Evolutionary conservation across 179 eudicot genomes (phyloP).

Genomic region (Sideroxylon spinosum): DNA sequence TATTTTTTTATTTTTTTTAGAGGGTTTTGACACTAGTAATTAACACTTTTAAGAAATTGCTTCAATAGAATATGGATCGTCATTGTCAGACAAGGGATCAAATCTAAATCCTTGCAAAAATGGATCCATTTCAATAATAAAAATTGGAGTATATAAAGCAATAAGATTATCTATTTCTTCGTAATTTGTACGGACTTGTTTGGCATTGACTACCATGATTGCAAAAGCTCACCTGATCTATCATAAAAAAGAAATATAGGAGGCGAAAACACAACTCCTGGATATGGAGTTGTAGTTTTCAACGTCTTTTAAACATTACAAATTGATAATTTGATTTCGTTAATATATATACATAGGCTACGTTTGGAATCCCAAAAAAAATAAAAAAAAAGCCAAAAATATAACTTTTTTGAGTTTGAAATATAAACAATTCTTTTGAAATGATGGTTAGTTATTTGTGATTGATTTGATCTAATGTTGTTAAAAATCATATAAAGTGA

Average conservation of each 20-base stretch:
- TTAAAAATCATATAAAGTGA: too few relatives aligned
- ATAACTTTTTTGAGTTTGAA: too few relatives aligned
- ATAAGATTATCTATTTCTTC: not conserved
- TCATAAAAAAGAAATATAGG: not conserved
- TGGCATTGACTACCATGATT: slow-evolving; percentile 14
- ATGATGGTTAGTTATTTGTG: too few relatives aligned
- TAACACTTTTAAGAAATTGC: not conserved
- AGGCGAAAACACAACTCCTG: not conserved
- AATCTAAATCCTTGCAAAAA: too few relatives aligned
- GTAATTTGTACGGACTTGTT: not conserved
- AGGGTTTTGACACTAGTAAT: too few relatives aligned
- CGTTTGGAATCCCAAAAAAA: too few relatives aligned
- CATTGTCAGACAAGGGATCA: not conserved
- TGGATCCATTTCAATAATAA: too few relatives aligned
- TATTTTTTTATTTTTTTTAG: too few relatives aligned
- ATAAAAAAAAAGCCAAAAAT: too few relatives aligned
- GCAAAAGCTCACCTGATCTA: slow-evolving; percentile 16
- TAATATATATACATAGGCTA: too few relatives aligned
- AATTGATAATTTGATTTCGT: not conserved
- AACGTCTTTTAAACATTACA: not conserved
- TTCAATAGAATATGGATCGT: not conserved
- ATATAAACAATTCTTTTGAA: too few relatives aligned
- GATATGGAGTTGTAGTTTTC: not conserved
- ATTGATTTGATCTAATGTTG: too few relatives aligned
- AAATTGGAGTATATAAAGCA: not conserved